phyloP scores from a whole-genome alignment of 2,329 filamentous ascomycete species.

The Coniosporium tulheliwenetii region DNA sequence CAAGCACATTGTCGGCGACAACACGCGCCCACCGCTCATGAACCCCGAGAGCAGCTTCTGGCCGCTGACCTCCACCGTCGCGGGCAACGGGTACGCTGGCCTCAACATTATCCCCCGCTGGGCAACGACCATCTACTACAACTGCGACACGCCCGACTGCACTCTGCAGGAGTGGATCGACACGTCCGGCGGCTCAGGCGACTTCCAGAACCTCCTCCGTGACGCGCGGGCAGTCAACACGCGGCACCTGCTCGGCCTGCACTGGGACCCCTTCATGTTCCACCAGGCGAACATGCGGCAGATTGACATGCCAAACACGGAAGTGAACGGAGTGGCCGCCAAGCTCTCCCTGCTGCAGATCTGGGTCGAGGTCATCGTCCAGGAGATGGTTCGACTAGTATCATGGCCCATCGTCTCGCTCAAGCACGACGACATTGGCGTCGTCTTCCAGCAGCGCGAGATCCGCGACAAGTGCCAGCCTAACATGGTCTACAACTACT shows the following conservation, averaged over 20 bases:
- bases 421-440: constrained; percentile 40
- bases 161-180: constrained; percentile 45
- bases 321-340: constrained; percentile 30
- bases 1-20: constrained; percentile 45
- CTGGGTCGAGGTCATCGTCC: constrained; percentile 38
- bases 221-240: constrained; percentile 37
- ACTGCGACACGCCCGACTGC: constrained; percentile 42
- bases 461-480: constrained; percentile 37
- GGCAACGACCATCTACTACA: constrained; percentile 49
- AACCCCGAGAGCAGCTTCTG: constrained; percentile 38
- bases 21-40: constrained; percentile 39
- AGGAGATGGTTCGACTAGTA: constrained; percentile 37
- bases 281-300: constrained; percentile 46
- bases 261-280: constrained; percentile 45
- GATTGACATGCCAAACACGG: constrained; percentile 29
- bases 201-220: constrained; percentile 34
- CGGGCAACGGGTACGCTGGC: constrained; percentile 37
- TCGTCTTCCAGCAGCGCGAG: constrained; percentile 36
- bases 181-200: constrained; percentile 38
- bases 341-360: constrained; percentile 39
- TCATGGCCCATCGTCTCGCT: constrained; percentile 38
- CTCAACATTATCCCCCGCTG: constrained; percentile 43
- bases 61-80: constrained; percentile 37
- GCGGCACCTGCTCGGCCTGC: constrained; percentile 39
- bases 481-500: constrained; percentile 29